phyloP scores from a whole-genome alignment of 169 alveolate species.

The Eimeria zaria region DNA sequence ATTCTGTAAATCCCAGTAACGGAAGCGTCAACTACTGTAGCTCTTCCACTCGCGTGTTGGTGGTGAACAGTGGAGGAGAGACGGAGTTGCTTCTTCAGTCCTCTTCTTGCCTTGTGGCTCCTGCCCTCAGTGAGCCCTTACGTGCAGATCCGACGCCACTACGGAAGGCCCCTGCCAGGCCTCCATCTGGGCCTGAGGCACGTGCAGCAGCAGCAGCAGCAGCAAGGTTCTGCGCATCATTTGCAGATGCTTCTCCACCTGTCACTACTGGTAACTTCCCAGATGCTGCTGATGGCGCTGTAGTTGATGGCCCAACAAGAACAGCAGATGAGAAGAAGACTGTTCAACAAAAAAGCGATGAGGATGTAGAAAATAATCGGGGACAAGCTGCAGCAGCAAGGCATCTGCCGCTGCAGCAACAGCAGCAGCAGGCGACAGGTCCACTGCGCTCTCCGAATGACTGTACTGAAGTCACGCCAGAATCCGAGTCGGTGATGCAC shows the following conservation, averaged over 20 bases:
- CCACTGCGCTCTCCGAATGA: constrained; percentile 1
- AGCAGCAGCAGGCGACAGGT: constrained; percentile 50
- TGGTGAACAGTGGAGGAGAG: constrained; percentile 59
- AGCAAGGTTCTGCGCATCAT: neutral
- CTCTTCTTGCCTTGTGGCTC: constrained; percentile 20
- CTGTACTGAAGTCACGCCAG: neutral
- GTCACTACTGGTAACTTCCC: neutral
- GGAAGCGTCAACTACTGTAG: constrained; percentile 18
- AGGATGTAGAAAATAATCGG: neutral
- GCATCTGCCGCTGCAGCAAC: constrained; percentile 35
- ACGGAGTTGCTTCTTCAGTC: constrained; percentile 46
- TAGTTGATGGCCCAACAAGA: constrained; percentile 7
- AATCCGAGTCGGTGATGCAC: neutral
- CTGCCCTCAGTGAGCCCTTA: constrained; percentile 52
- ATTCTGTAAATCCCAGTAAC: neutral
- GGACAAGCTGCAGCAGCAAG: neutral
- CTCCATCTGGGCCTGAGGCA: constrained; percentile 34
- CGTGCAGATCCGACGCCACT: constrained; percentile 57
- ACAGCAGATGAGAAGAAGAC: constrained; percentile 8
- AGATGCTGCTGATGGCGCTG: constrained; percentile 59
- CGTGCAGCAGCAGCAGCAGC: neutral
- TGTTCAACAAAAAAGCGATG: neutral
- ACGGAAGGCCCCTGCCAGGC: constrained; percentile 57
- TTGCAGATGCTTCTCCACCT: neutral
- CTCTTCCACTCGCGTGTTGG: constrained; percentile 50